Evolutionary conservation across 306 rosid species (phyloP).

Genomic region (Quercus mongolica): DNA sequence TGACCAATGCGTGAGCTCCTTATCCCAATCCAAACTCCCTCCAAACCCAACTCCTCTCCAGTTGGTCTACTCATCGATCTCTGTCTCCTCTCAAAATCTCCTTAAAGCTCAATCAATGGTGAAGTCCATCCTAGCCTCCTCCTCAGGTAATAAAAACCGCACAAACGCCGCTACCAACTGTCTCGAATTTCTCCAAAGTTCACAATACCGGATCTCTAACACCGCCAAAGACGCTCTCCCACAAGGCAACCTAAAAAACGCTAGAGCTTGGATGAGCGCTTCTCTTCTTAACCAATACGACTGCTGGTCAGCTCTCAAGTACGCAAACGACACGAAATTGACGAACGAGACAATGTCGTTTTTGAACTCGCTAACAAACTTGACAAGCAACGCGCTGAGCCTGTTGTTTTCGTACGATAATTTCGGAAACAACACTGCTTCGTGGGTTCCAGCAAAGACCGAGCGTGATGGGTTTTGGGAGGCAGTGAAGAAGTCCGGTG

Average conservation of each 20-base stretch:
- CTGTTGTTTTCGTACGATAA: slow-evolving; percentile 52
- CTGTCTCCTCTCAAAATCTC: slow-evolving; percentile 42
- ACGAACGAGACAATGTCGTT: slow-evolving; percentile 61
- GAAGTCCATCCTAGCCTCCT: slow-evolving; percentile 35
- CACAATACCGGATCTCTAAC: slow-evolving; percentile 53
- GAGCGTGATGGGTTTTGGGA: slow-evolving; percentile 87
- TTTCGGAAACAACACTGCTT: slow-evolving; percentile 40
- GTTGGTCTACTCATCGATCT: slow-evolving; percentile 45
- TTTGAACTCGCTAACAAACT: slow-evolving; percentile 27
- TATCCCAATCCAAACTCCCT: slow-evolving; percentile 30
- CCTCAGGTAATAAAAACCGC: slow-evolving; percentile 45
- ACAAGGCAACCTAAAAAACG: slow-evolving; percentile 42
- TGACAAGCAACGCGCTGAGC: slow-evolving; percentile 72
- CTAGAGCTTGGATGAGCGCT: slow-evolving; percentile 74
- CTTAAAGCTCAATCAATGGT: slow-evolving; percentile 54
- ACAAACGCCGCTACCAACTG: slow-evolving; percentile 62
- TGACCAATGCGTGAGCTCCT: slow-evolving; percentile 40
- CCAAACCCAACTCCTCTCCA: slow-evolving; percentile 36
- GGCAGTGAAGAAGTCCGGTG: neutral
- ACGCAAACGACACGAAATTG: slow-evolving; percentile 67
- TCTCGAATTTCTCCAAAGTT: slow-evolving; percentile 37
- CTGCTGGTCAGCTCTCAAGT: slow-evolving; percentile 72
- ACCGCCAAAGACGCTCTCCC: slow-evolving; percentile 41
- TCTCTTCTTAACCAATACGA: slow-evolving; percentile 67
- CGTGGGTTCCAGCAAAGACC: slow-evolving; percentile 57